A percentile compares a stretch with the other conserved stretches of the same genome.
phyloP scores from a whole-genome alignment of 2,329 filamentous ascomycete species.

The Phialophora chinensis region DNA sequence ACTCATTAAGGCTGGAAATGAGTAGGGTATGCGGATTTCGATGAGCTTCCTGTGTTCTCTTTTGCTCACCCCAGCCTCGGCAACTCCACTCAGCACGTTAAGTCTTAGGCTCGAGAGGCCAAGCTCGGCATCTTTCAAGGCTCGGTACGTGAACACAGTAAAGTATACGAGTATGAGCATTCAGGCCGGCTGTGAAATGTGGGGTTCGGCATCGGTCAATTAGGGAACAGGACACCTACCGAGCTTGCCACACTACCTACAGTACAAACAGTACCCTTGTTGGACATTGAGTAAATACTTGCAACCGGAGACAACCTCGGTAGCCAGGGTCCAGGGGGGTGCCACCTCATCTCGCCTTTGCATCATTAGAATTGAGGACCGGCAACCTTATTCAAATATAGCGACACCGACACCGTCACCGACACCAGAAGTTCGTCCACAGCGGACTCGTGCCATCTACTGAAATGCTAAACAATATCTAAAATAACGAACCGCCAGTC shows the following conservation, averaged over 20 bases:
- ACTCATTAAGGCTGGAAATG: background rate
- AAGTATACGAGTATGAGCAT: background rate
- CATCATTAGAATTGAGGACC: too few relatives aligned
- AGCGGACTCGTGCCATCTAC: too few relatives aligned
- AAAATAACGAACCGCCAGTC: too few relatives aligned
- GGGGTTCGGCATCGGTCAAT: background rate
- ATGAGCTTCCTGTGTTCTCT: background rate
- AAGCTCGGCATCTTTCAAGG: background rate
- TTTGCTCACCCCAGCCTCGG: too few relatives aligned
- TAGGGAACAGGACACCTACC: background rate
- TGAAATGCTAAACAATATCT: too few relatives aligned
- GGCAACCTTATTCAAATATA: too few relatives aligned
- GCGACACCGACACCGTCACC: too few relatives aligned
- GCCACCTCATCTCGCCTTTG: too few relatives aligned
- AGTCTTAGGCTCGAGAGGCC: background rate
- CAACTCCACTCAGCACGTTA: background rate
- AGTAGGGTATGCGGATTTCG: background rate
- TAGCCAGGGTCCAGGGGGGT: background rate
- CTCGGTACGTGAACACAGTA: background rate
- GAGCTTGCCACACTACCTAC: background rate
- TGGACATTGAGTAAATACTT: background rate
- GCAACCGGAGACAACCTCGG: background rate
- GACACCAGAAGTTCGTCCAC: too few relatives aligned
- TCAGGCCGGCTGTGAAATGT: background rate
- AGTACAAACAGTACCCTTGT: too few relatives aligned